Conservation (phyloP, 441 rosid genomes). For the Gossypium schwendimanii region DNA sequence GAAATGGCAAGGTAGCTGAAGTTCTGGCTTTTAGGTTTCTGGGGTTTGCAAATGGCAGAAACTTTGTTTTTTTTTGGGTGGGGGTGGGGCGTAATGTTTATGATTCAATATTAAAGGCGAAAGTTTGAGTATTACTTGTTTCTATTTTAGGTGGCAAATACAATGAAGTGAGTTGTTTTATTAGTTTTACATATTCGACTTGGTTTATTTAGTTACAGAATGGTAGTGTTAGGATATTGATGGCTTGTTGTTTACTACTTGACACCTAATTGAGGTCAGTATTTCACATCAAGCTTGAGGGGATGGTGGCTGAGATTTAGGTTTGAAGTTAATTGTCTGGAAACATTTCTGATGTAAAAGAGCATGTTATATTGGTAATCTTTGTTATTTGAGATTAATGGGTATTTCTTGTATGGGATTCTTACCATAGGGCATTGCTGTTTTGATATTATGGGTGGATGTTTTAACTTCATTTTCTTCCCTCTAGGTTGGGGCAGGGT, state of each 20-base stretch:
- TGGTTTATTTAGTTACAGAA: background rate
- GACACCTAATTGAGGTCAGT: background rate
- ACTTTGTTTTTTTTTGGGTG: background rate
- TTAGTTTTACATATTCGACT: background rate
- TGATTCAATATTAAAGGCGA: too few species aligned
- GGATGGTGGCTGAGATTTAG: background rate
- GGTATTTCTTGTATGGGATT: background rate
- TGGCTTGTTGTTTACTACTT: background rate
- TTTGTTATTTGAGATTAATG: constrained; percentile 4
- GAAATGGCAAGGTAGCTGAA: background rate
- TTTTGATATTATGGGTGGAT: background rate
- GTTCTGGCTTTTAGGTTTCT: background rate
- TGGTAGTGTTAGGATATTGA: background rate
- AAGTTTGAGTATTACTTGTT: too few species aligned
- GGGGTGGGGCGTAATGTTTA: background rate
- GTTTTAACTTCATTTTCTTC: background rate
- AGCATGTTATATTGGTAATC: background rate
- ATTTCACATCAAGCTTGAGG: background rate
- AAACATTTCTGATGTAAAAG: background rate
- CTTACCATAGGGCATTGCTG: background rate
- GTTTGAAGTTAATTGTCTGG: background rate
- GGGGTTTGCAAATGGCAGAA: background rate
- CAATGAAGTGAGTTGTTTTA: background rate
- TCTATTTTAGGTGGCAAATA: too few species aligned
- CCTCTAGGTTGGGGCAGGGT: background rate